Evolutionary conservation across 192 early-diverging fungal genomes (phyloP).

Genomic region (Coemansia sp.): DNA sequence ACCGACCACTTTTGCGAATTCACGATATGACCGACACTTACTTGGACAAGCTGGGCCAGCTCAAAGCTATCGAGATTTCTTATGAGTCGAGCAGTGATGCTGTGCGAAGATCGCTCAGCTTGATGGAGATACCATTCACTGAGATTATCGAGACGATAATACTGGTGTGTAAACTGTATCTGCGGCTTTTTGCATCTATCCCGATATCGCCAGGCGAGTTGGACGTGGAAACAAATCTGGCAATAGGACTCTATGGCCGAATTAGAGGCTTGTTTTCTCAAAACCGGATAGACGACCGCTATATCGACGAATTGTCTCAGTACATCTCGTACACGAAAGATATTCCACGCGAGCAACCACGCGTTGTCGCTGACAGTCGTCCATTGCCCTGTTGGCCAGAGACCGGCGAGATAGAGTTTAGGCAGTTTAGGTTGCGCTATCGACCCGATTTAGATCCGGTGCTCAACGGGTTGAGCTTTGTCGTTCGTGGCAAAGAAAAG

Average conservation of each 20-base stretch:
- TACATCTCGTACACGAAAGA: neutral
- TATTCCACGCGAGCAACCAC: conserved; percentile 59
- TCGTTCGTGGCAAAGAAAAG: conserved; percentile 64
- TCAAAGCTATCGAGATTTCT: neutral
- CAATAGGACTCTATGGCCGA: neutral
- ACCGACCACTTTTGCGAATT: conserved; percentile 16
- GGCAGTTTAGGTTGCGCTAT: conserved; percentile 24
- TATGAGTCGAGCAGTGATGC: neutral
- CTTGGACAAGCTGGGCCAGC: neutral
- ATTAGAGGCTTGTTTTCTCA: neutral
- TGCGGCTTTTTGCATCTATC: neutral
- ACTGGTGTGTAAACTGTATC: conserved; percentile 11
- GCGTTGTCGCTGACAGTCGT: conserved; percentile 57
- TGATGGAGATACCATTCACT: neutral
- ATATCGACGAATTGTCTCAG: neutral
- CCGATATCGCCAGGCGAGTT: conserved; percentile 15
- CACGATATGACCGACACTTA: conserved; percentile 1
- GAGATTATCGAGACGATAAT: conserved; percentile 3
- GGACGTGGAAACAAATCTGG: neutral
- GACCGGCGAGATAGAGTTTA: conserved; percentile 66
- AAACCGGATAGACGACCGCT: neutral
- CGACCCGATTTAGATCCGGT: conserved; percentile 5
- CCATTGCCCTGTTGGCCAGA: conserved; percentile 64
- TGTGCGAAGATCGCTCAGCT: neutral
- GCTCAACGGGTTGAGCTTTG: conserved; percentile 53